phyloP scores from a whole-genome alignment of 1,284 basidiomycete species.

The Cryptococcus jaspeensis region DNA sequence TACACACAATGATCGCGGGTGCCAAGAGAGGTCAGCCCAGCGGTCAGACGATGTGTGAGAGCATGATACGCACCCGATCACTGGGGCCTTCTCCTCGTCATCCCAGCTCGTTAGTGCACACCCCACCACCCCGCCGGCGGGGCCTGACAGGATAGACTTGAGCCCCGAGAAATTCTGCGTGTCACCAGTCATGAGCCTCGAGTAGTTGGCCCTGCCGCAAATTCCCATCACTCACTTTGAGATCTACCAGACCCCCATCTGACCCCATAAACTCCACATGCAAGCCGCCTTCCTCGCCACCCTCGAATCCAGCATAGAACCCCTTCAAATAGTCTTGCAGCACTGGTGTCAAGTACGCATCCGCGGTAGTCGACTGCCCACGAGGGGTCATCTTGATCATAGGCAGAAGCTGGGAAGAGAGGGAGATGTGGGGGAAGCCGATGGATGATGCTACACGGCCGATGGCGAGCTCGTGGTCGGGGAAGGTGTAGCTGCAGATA shows the following conservation, averaged over 20 bases:
- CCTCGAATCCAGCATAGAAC: slow-evolving; percentile 86
- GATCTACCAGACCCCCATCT: slow-evolving; percentile 81
- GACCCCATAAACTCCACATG: slow-evolving; percentile 72
- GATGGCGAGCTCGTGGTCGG: slow-evolving; percentile 64
- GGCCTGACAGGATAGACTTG: slow-evolving; percentile 68
- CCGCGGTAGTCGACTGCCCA: slow-evolving; percentile 87
- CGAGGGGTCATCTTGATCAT: slow-evolving; percentile 92
- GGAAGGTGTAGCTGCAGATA: slow-evolving; percentile 48
- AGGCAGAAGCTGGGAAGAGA: slow-evolving; percentile 81
- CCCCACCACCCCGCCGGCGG: slow-evolving; percentile 45
- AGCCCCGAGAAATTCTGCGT: slow-evolving; percentile 76
- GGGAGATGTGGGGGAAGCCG: slow-evolving; percentile 84
- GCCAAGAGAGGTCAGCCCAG: not conserved
- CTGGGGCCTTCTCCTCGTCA: slow-evolving; percentile 25
- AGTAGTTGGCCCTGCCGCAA: too few relatives aligned
- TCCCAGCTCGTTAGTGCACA: slow-evolving; percentile 37
- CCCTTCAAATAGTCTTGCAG: slow-evolving; percentile 83
- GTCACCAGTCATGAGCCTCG: not conserved
- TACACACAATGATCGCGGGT: not conserved
- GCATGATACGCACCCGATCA: slow-evolving; percentile 35
- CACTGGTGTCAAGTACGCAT: slow-evolving; percentile 94
- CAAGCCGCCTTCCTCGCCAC: slow-evolving; percentile 33
- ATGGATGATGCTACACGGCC: slow-evolving; percentile 70
- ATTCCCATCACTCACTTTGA: slow-evolving; percentile 51
- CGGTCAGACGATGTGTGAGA: not conserved